Evolutionary conservation across 768 basidiomycete genomes (phyloP).

Genomic region (Leccinum longicurvipes): DNA sequence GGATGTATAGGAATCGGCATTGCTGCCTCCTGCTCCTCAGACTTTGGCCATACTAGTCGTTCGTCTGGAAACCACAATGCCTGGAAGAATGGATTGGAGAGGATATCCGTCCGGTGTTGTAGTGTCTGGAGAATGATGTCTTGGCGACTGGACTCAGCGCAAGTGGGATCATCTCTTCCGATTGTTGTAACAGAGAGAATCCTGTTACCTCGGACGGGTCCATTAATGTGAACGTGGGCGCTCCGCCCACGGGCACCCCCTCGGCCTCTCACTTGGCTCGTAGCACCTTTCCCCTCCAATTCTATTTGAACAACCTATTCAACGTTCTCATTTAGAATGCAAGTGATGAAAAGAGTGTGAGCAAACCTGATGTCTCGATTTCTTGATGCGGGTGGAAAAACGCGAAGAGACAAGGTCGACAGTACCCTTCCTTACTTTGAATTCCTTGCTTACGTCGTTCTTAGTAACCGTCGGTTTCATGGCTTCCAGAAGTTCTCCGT

Average conservation of each 20-base stretch:
- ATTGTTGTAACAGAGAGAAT: constrained; percentile 42
- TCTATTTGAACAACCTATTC: constrained; percentile 21
- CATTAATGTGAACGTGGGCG: constrained; percentile 30
- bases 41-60: constrained; percentile 14
- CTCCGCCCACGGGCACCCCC: constrained; percentile 36
- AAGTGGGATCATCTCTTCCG: constrained; percentile 54
- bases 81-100: constrained; percentile 24
- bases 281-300: constrained; percentile 1
- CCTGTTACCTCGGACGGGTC: constrained; percentile 10
- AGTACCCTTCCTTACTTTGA: constrained; percentile 25
- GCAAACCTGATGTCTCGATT: constrained; percentile 39
- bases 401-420: constrained; percentile 38
- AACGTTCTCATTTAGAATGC: not conserved
- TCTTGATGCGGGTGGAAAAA: constrained; percentile 43
- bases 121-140: constrained; percentile 22
- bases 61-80: constrained; percentile 27
- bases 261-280: constrained; percentile 15
- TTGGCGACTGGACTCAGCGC: constrained; percentile 42
- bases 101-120: constrained; percentile 13
- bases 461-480: constrained; percentile 43
- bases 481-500: constrained; percentile 45
- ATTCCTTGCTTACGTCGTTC: constrained; percentile 39
- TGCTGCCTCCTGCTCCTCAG: not conserved
- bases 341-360: not conserved
- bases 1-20: constrained; percentile 3